phyloP scores from a whole-genome alignment of 805 yeast genomes.

The Saturnispora kantuleensis region DNA sequence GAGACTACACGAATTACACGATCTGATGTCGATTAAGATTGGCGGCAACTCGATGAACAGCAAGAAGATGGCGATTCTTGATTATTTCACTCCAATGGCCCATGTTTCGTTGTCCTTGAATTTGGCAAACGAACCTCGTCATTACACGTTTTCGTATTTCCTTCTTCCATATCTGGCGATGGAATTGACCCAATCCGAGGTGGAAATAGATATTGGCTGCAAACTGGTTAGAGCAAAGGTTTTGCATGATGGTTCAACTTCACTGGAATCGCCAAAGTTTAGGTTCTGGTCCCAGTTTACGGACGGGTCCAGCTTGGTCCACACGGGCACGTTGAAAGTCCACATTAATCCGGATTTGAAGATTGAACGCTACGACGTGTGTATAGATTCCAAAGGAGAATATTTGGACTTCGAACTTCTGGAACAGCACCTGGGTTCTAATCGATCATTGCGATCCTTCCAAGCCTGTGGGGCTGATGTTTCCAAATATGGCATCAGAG shows the following conservation, averaged over 20 bases:
- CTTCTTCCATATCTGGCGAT: constrained; percentile 57
- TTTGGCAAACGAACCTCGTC: constrained; percentile 37
- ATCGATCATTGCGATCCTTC: neutral
- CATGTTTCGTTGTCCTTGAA: constrained; percentile 37
- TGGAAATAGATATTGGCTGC: constrained; percentile 41
- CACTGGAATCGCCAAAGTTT: constrained; percentile 43
- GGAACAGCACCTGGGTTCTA: constrained; percentile 26
- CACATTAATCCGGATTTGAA: constrained; percentile 51
- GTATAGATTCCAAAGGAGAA: constrained; percentile 34
- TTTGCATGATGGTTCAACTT: constrained; percentile 42
- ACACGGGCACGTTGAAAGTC: constrained; percentile 52
- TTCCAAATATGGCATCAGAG: constrained; percentile 53
- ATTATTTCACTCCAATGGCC: constrained; percentile 45
- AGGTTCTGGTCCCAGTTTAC: constrained; percentile 41
- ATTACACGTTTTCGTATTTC: constrained; percentile 53
- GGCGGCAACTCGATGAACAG: constrained; percentile 36
- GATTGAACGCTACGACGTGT: constrained; percentile 66
- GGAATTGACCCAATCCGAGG: constrained; percentile 43
- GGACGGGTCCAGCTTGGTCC: constrained; percentile 63
- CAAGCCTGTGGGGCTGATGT: constrained; percentile 28
- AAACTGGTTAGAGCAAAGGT: constrained; percentile 42
- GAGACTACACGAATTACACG: constrained; percentile 41
- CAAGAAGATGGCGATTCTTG: constrained; percentile 41
- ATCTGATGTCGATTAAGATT: constrained; percentile 26
- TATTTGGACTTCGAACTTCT: constrained; percentile 38